Conservation (phyloP, 331 rosid genomes). For the Saraca asoca region DNA sequence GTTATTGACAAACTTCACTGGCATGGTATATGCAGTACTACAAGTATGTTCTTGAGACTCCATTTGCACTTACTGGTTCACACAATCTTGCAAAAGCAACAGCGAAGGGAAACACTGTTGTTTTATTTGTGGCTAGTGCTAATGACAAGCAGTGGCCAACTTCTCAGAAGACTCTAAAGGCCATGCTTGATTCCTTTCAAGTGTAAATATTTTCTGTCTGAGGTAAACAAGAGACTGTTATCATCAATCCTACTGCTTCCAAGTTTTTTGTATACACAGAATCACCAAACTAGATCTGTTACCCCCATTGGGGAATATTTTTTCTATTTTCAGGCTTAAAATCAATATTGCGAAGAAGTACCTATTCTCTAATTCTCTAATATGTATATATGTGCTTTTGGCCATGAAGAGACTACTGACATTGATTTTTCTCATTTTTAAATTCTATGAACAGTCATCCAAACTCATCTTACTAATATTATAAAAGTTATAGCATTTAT, state of each 20-base stretch:
- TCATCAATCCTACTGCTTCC: constrained; percentile 27
- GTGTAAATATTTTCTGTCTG: constrained; percentile 47
- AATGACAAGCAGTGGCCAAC: constrained; percentile 90
- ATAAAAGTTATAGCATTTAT: too few species aligned
- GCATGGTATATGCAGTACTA: constrained; percentile 67
- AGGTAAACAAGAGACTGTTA: constrained; percentile 32
- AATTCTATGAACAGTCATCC: too few species aligned
- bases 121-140: constrained; percentile 88
- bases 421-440: background rate
- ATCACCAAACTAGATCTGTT: constrained; percentile 22
- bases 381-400: constrained; percentile 22
- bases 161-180: constrained; percentile 68
- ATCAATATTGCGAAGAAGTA: too few species aligned
- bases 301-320: constrained; percentile 6
- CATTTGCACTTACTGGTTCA: constrained; percentile 84
- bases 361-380: background rate
- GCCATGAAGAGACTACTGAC: too few species aligned
- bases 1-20: constrained; percentile 21
- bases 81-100: constrained; percentile 98
- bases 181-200: constrained; percentile 85
- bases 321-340: constrained; percentile 22
- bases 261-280: constrained; percentile 16
- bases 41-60: constrained; percentile 87
- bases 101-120: constrained; percentile 91
- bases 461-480: too few species aligned